A percentile compares a stretch with the other conserved stretches of the same genome.
Conservation (phyloP, 371 early-diverging fungal species). For the Rhizopus arrhizus region DNA sequence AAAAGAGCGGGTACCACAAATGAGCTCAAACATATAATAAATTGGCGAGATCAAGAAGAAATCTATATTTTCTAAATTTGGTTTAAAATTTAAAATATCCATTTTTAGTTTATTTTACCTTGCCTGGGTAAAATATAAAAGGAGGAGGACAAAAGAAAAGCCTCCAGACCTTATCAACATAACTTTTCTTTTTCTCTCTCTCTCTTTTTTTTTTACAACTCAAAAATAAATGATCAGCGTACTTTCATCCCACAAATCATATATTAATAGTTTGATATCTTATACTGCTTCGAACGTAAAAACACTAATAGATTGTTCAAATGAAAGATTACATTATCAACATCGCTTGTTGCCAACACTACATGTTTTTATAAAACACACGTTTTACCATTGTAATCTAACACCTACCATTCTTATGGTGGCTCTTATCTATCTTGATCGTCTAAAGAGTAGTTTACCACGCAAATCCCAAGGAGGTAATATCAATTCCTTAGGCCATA, state of each 20-base stretch:
- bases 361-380: conserved; percentile 38
- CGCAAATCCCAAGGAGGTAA: conserved; percentile 61
- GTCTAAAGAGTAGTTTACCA: conserved; percentile 62
- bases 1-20: background rate
- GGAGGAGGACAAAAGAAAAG: background rate
- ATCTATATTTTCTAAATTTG: conserved; percentile 1
- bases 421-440: conserved; percentile 69
- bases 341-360: conserved; percentile 38
- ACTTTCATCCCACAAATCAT: conserved; percentile 16
- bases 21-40: too few relatives aligned
- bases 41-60: too few relatives aligned
- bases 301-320: conserved; percentile 35
- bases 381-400: conserved; percentile 39
- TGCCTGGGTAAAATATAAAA: background rate
- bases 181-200: conserved; percentile 1
- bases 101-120: conserved; percentile 6
- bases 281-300: conserved; percentile 34
- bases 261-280: conserved; percentile 34
- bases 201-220: background rate
- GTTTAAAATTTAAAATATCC: conserved; percentile 3
- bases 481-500: background rate
- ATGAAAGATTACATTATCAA: conserved; percentile 29
- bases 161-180: too few relatives aligned
- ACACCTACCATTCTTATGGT: conserved; percentile 57
- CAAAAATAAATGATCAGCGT: conserved; percentile 11